Evolutionary conservation across 2,329 filamentous ascomycete genomes (phyloP).

Genomic region (Herpotrichia juniperi): DNA sequence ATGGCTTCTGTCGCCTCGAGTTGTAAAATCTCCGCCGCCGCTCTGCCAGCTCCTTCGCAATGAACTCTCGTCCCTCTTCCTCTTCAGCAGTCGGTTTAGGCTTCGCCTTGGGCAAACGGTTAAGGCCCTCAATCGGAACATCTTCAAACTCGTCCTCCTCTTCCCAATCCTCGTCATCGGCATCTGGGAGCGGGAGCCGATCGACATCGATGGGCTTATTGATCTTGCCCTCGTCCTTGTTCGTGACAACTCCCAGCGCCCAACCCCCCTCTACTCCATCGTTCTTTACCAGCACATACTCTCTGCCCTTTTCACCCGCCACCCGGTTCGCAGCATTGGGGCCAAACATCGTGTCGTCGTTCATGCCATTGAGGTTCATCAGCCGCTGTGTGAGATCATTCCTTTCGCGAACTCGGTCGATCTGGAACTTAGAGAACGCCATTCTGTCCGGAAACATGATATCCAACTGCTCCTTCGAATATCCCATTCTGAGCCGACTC

Average conservation of each 20-base stretch:
- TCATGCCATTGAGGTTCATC: slow-evolving; percentile 94
- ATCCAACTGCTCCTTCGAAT: slow-evolving; percentile 95
- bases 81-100: slow-evolving; percentile 34
- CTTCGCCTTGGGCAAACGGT: slow-evolving; percentile 73
- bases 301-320: slow-evolving; percentile 83
- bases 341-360: slow-evolving; percentile 71
- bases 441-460: slow-evolving; percentile 97
- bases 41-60: slow-evolving; percentile 46
- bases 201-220: slow-evolving; percentile 95
- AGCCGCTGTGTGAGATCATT: slow-evolving; percentile 94
- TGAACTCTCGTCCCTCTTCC: slow-evolving; percentile 42
- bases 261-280: slow-evolving; percentile 94
- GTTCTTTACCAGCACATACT: slow-evolving; percentile 96
- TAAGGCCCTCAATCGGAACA: slow-evolving; percentile 87
- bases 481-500: slow-evolving; percentile 89
- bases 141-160: slow-evolving; percentile 88
- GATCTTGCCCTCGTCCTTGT: slow-evolving; percentile 77
- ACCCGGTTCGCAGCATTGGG: slow-evolving; percentile 69
- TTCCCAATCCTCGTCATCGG: slow-evolving; percentile 65
- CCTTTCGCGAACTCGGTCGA: slow-evolving; percentile 88
- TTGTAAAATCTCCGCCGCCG: slow-evolving; percentile 56
- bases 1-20: slow-evolving; percentile 38
- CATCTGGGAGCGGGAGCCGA: slow-evolving; percentile 56
- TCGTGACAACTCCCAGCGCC: slow-evolving; percentile 92
- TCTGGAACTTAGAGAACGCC: slow-evolving; percentile 96